Base-by-base conservation (phyloP, 345 rosid species). In the Pseudoturritis turrita region DNA sequence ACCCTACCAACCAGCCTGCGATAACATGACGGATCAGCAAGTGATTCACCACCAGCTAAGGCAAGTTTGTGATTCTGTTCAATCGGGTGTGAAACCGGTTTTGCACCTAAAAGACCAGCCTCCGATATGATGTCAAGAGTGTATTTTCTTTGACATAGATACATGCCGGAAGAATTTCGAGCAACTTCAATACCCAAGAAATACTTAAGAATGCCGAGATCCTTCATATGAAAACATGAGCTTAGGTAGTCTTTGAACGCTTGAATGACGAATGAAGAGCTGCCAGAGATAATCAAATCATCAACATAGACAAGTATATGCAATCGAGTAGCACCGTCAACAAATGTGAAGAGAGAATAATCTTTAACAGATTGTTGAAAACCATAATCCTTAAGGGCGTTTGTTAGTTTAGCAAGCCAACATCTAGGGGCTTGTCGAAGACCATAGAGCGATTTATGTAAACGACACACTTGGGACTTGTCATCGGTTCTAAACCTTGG, bases 141-240 rank as follows among this genome's bases (percentile, higher is more conserved):
- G 6, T n/a, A 4, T n/a, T n/a, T 43, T 4, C 9, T 0, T 44
- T 44, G 22, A 1, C 22, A 44, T 0, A 15, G 2, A 6, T 44
- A 44, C 0, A 44, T 44, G 0, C 22, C 22, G 0, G 49, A 0
- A 0, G 10, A 0, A 1, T 3, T 43, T 0, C 47, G 3, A n/a
- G 10, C 10, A 6, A 44, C 10, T 2, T 44, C 49, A 1, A 44
- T 2, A 0, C 22, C 49, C 3, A 17, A 7, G 17, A 15, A 44
- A 44, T 44, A 17, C 3, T 14, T 1, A 3, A 44, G 2, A 0
- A 44, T 0, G 0, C 22, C 10, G 0, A 44, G 4, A 17, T 44
- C 21, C 3, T 44, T 15, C 49, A 44, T 44, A 3, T 17, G 3
- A 7, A 44, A 44, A 17, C 22, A 44, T 0, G 7, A 15, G 5